A percentile compares a stretch with the other conserved stretches of the same genome.
Evolutionary conservation across 2,329 filamentous ascomycete genomes (phyloP).

Genomic region (Colletotrichum eleusines): DNA sequence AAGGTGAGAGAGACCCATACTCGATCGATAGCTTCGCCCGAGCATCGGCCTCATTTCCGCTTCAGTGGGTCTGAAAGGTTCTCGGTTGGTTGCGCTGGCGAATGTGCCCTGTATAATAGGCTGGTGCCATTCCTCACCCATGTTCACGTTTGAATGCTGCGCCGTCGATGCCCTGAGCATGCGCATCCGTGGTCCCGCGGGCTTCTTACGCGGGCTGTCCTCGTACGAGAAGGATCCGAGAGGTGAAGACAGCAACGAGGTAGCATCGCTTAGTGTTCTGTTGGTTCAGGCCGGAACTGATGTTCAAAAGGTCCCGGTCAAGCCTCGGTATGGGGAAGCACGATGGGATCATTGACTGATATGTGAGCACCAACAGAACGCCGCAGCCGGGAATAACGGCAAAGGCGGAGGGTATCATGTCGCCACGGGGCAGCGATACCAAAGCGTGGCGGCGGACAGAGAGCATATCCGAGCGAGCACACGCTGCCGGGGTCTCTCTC

Average conservation of each 20-base stretch:
- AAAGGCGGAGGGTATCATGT: too few species aligned
- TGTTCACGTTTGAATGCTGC: constrained; percentile 10
- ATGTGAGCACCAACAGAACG: not conserved
- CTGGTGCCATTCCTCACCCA: constrained; percentile 6
- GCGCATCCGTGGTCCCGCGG: constrained; percentile 1
- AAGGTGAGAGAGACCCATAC: constrained; percentile 18
- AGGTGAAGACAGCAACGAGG: not conserved
- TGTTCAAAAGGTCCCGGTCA: not conserved
- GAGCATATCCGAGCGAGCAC: not conserved
- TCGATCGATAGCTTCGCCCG: constrained; percentile 28
- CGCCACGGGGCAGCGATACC: too few species aligned
- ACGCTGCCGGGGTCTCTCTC: not conserved
- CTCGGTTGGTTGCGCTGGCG: constrained; percentile 21
- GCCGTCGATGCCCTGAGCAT: constrained; percentile 1
- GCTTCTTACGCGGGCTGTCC: not conserved
- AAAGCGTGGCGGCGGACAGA: too few species aligned
- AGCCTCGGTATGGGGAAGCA: constrained; percentile 22
- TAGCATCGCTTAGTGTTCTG: constrained; percentile 1
- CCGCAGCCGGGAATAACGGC: constrained; percentile 23
- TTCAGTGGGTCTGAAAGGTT: constrained; percentile 26
- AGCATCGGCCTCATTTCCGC: constrained; percentile 32
- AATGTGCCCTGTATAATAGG: constrained; percentile 17
- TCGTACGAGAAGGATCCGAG: not conserved
- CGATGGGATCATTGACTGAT: constrained; percentile 21
- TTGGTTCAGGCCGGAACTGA: not conserved